phyloP scores from a whole-genome alignment of 345 rosid genomes.

The Pistacia integerrima region DNA sequence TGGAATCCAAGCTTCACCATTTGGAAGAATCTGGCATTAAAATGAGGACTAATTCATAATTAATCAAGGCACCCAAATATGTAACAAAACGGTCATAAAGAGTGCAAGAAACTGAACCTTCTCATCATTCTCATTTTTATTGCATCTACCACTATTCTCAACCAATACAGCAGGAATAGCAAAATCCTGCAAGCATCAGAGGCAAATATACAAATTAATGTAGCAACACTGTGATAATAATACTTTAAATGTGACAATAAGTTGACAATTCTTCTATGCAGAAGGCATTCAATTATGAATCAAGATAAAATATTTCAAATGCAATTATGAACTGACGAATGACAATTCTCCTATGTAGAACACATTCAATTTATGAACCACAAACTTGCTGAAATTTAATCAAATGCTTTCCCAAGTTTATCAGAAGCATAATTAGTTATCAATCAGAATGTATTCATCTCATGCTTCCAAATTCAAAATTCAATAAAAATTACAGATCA shows the following conservation, averaged over 20 bases:
- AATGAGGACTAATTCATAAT: constrained; percentile 7
- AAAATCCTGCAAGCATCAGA: constrained; percentile 46
- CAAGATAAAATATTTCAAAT: not conserved
- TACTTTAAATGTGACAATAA: not conserved
- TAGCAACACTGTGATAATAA: not conserved
- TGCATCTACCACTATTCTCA: constrained; percentile 90
- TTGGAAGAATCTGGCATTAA: constrained; percentile 59
- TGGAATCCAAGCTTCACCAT: constrained; percentile 74
- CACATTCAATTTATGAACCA: constrained; percentile 4
- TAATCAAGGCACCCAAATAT: constrained; percentile 8
- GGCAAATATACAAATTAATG: not conserved
- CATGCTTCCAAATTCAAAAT: not conserved
- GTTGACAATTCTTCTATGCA: constrained; percentile 2
- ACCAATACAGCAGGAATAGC: constrained; percentile 60
- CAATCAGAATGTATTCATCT: not conserved
- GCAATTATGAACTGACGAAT: not conserved
- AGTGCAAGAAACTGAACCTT: constrained; percentile 47
- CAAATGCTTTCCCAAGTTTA: not conserved
- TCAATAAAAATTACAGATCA: not conserved
- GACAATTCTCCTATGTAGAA: not conserved
- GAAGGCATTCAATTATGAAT: constrained; percentile 4
- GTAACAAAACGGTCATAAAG: not conserved
- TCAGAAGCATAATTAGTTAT: not conserved
- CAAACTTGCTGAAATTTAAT: not conserved
- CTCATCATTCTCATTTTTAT: constrained; percentile 70